A percentile compares a stretch with the other conserved stretches of the same genome.
phyloP scores from a whole-genome alignment of 1,284 basidiomycete genomes.

The Cryptococcus hybrid region DNA sequence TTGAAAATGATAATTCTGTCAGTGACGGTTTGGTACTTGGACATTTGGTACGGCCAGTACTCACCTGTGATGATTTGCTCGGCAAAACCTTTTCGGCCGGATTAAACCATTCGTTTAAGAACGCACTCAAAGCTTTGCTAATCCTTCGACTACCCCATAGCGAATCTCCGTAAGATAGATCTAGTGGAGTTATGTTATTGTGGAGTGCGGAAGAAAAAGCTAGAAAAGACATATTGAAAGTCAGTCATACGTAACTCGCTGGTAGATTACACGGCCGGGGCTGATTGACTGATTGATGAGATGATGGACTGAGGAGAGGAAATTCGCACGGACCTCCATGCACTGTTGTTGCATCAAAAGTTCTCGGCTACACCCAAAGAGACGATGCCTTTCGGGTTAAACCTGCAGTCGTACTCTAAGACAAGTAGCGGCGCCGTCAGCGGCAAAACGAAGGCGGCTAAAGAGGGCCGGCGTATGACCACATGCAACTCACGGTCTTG shows the following conservation, averaged over 20 bases:
- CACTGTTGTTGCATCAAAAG: constrained; percentile 48
- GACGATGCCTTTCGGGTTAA: constrained; percentile 48
- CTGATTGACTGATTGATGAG: too few relatives aligned
- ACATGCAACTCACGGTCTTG: constrained; percentile 38
- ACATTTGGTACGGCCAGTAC: not conserved
- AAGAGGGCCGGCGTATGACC: not conserved
- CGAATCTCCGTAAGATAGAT: constrained; percentile 45
- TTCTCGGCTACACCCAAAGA: constrained; percentile 53
- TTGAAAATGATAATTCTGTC: not conserved
- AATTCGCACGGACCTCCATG: constrained; percentile 25
- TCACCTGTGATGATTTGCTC: constrained; percentile 40
- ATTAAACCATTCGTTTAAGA: constrained; percentile 43
- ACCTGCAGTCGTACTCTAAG: constrained; percentile 41
- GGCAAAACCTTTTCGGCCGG: constrained; percentile 33
- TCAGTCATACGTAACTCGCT: too few relatives aligned
- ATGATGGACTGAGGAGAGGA: not conserved
- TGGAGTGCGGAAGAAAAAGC: constrained; percentile 34
- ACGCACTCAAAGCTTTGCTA: constrained; percentile 34
- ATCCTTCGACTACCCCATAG: constrained; percentile 46
- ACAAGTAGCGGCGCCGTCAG: not conserved
- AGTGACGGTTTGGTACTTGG: too few relatives aligned
- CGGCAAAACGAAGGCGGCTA: too few relatives aligned
- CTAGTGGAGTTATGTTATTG: constrained; percentile 30
- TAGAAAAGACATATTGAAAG: not conserved
- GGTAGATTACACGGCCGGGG: too few relatives aligned